Evolutionary conservation across 2,329 filamentous ascomycete species (phyloP).

Genomic region (Byssoonygena ceratinophila): DNA sequence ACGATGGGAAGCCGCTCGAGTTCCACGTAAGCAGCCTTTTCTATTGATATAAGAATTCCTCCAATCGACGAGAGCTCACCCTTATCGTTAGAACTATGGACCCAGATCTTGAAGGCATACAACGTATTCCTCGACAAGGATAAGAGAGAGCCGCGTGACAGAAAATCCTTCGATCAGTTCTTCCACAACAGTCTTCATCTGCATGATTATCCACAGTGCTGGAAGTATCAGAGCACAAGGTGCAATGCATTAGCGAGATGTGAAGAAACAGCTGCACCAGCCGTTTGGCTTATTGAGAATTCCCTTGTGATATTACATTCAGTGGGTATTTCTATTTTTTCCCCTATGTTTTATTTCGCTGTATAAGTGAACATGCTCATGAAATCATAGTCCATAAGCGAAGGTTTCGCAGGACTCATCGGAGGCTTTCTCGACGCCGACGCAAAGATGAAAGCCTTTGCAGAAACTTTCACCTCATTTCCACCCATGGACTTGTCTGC

Average conservation of each 20-base stretch:
- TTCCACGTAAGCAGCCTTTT: background rate
- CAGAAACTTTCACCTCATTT: background rate
- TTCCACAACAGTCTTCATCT: background rate
- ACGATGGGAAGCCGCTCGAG: constrained; percentile 1
- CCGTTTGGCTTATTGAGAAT: constrained; percentile 1
- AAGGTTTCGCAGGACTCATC: background rate
- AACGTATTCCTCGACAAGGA: background rate
- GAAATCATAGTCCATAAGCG: background rate
- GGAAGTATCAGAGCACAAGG: background rate
- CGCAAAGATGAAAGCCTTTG: constrained; percentile 3
- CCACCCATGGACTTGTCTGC: background rate
- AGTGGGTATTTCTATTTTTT: background rate
- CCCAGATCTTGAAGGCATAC: background rate
- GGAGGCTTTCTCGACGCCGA: background rate
- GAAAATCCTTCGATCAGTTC: background rate
- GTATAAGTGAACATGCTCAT: background rate
- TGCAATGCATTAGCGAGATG: background rate
- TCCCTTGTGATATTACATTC: background rate
- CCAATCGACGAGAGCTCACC: background rate
- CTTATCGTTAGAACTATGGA: constrained; percentile 1
- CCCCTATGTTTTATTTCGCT: background rate
- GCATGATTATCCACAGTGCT: constrained; percentile 3
- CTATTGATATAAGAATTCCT: too few species aligned
- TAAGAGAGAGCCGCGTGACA: background rate
- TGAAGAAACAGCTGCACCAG: background rate